Conservation (phyloP, 2,329 filamentous ascomycete genomes). For the Hortaea sp. region DNA sequence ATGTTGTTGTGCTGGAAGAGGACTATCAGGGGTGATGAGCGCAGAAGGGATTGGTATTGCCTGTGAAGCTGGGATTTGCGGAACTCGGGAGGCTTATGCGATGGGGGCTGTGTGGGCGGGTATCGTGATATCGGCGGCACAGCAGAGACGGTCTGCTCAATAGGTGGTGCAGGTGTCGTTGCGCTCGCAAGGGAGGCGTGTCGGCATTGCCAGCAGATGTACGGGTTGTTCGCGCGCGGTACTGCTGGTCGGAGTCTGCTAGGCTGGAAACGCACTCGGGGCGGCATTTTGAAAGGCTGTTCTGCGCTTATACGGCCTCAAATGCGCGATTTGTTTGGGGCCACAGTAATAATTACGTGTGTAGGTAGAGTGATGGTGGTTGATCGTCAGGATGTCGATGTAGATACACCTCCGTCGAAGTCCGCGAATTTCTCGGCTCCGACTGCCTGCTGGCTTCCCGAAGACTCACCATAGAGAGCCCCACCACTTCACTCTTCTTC, state of each 20-base stretch:
- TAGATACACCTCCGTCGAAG: not conserved
- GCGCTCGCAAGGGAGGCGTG: slow-evolving; percentile 40
- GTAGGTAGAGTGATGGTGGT: too few relatives aligned
- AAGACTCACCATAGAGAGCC: too few relatives aligned
- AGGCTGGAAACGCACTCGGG: slow-evolving; percentile 37
- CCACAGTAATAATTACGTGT: too few relatives aligned
- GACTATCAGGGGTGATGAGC: slow-evolving; percentile 73
- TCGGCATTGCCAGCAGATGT: slow-evolving; percentile 30
- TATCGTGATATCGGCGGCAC: slow-evolving; percentile 37
- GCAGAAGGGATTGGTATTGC: slow-evolving; percentile 78
- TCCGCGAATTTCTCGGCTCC: not conserved
- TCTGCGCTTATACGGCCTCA: not conserved
- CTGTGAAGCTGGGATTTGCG: slow-evolving; percentile 84
- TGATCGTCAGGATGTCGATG: too few relatives aligned
- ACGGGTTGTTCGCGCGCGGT: slow-evolving; percentile 9
- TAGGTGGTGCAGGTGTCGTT: slow-evolving; percentile 43
- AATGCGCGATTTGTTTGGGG: too few relatives aligned
- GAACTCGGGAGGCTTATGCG: slow-evolving; percentile 73
- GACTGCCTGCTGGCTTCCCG: too few relatives aligned
- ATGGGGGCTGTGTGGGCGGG: slow-evolving; percentile 68
- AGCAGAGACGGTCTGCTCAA: slow-evolving; percentile 38
- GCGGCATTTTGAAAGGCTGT: slow-evolving; percentile 38
- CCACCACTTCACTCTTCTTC: too few relatives aligned
- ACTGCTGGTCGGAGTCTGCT: slow-evolving; percentile 23
- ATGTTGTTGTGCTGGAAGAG: slow-evolving; percentile 78